A percentile compares a stretch with the other conserved stretches of the same genome.
These are phyloP conservation scores for Kurtzmaniella natalensis DNA, from an alignment of 1,139 yeast species.

Conservation along the genomic window DNA sequence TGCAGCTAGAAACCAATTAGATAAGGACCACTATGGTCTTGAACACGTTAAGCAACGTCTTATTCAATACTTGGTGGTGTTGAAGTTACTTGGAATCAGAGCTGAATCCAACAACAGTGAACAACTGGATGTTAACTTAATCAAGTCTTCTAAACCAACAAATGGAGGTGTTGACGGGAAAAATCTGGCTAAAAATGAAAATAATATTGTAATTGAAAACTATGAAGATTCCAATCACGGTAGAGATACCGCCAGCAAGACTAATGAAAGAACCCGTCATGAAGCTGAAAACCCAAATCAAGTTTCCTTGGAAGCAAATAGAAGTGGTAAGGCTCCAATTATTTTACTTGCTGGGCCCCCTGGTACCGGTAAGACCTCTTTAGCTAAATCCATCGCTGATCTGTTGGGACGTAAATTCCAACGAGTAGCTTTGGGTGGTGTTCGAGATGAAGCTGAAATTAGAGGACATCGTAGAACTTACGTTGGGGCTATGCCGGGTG, in stretches of 20 bases:
- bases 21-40: conserved; percentile 82
- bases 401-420: conserved; percentile 78
- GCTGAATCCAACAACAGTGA: no score
- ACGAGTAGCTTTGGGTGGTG: conserved; percentile 82
- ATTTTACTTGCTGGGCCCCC: conserved; percentile 90
- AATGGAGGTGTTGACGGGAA: no score
- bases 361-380: conserved; percentile 90
- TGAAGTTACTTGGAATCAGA: conserved; percentile 53
- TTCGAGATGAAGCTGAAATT: conserved; percentile 85
- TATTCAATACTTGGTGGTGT: conserved; percentile 75
- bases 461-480: conserved; percentile 92
- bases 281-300: conserved; percentile 5
- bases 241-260: conserved; percentile 17
- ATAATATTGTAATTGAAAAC: conserved; percentile 33
- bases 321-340: conserved; percentile 60
- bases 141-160: no score
- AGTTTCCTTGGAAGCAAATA: conserved; percentile 22
- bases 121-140: no score
- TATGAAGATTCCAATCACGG: conserved; percentile 30
- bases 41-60: conserved; percentile 77
- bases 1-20: conserved; percentile 57
- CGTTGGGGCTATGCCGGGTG: conserved; percentile 93
- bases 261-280: conserved; percentile 1
- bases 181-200: conserved; percentile 8
- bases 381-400: conserved; percentile 83